These are phyloP conservation scores for Corylus americana DNA, from an alignment of 306 rosid species.

Conservation along the genomic window DNA sequence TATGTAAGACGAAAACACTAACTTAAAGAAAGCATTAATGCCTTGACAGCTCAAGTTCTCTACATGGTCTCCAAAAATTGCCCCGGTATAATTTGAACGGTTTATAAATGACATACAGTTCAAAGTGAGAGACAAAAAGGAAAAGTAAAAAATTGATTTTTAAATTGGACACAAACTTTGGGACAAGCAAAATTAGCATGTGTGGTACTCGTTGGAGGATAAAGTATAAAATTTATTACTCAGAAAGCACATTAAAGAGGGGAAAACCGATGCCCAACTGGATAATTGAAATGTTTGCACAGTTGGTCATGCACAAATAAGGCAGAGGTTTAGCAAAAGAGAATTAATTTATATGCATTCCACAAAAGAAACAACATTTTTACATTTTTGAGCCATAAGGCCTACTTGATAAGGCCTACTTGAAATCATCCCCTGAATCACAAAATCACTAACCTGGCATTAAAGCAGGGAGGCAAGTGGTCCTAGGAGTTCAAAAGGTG, in stretches of 20 bases:
- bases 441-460: background rate
- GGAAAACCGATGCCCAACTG: background rate
- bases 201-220: background rate
- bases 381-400: background rate
- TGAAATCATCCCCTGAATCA: slow-evolving; percentile 1
- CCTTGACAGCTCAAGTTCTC: background rate
- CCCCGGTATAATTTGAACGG: background rate
- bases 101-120: background rate
- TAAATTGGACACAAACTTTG: background rate
- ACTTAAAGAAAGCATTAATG: background rate
- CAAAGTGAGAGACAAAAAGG: background rate
- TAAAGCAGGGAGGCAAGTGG: background rate
- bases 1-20: background rate
- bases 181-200: background rate
- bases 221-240: background rate
- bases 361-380: background rate
- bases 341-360: background rate
- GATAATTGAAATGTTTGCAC: background rate
- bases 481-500: background rate
- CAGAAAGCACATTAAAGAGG: background rate
- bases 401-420: background rate
- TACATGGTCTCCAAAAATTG: background rate
- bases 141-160: background rate
- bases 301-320: background rate
- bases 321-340: background rate